Percentiles rank a stretch among this genome's conserved stretches.
phyloP scores from a whole-genome alignment of 2,329 filamentous ascomycete species.

The Nigrograna mackinnonii region DNA sequence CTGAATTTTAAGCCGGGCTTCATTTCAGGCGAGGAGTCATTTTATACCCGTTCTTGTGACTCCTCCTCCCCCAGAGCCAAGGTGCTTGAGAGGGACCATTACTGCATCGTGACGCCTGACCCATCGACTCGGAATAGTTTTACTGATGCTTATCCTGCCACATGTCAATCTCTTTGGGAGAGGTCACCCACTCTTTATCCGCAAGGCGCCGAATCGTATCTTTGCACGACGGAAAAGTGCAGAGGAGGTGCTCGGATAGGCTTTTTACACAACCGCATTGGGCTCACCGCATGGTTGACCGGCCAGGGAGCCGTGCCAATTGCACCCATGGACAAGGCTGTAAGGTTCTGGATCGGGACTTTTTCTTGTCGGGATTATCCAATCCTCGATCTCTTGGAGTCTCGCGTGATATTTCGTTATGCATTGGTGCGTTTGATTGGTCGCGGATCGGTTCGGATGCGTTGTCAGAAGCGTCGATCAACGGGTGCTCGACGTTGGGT shows the following conservation, averaged over 20 bases:
- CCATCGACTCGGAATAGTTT: constrained; percentile 2
- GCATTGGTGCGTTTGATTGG: background rate
- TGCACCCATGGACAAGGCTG: background rate
- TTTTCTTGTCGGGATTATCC: background rate
- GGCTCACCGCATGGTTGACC: background rate
- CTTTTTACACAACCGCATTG: too few species aligned
- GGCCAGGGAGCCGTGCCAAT: background rate
- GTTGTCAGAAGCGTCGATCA: background rate
- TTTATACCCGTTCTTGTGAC: too few species aligned
- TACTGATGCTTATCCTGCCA: constrained; percentile 13
- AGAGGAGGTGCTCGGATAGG: too few species aligned
- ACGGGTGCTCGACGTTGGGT: background rate
- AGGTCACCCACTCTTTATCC: background rate
- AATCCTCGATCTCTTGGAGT: too few species aligned
- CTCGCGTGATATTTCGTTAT: too few species aligned
- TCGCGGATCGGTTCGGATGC: background rate
- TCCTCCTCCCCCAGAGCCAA: too few species aligned
- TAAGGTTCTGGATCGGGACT: background rate
- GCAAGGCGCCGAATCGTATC: background rate
- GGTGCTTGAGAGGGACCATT: too few species aligned
- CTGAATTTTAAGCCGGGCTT: too few species aligned
- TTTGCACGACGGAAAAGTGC: background rate
- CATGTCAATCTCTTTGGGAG: constrained; percentile 2
- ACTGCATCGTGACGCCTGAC: constrained; percentile 7
- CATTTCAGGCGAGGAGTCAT: too few species aligned